Evolutionary conservation across 2,329 filamentous ascomycete genomes (phyloP), one percentile per base, ranked within the genome.

Genomic region (Paraphaeosphaeria sporulosa): DNA sequence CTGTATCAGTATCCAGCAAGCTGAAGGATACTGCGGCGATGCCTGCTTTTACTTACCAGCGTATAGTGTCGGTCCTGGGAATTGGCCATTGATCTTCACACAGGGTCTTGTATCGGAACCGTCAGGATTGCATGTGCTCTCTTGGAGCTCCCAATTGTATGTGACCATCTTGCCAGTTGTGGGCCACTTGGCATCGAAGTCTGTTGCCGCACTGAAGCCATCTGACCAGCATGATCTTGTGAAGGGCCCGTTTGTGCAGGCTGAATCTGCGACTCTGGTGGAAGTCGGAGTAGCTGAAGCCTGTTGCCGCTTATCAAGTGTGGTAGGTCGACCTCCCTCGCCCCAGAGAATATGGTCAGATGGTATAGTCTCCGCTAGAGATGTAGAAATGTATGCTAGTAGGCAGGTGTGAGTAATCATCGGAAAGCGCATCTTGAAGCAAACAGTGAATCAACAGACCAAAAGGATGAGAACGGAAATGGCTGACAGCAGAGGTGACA

Each of bases 131-230:
- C 74, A 77, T 9, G 76, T 78, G 8, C 69, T 69, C 27, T 78
- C 77, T 3, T 71, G 76, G 52, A 80, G 67, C 25, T 75, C 70
- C 6, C 79, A 64, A 44, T 68, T 67, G 66, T 80, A 79, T 6
- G 50, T 53, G 4, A 72, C 68, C 5, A 72, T 78, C 23, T 75
- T 69, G 8, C 78, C 78, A 12, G 74, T 78, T 7, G 59, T 69
- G 4, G 78, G 78, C 58, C 72, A 76, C 63, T 79, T 78, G 4
- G 55, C 58, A 57, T 80, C 78, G 57, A 79, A 78, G 61, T 80
- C 78, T 12, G 78, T 80, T 21, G 74, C 74, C 32, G 76, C 74
- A 61, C 70, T 77, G 69, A 67, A 80, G 38, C 78, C 78, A 57
- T 66, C 69, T 4, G 63, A 67, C 78, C 78, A 80, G 65, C 78